Conservation (phyloP, 257 asterid genomes). For the Rauvolfia tetraphylla region DNA sequence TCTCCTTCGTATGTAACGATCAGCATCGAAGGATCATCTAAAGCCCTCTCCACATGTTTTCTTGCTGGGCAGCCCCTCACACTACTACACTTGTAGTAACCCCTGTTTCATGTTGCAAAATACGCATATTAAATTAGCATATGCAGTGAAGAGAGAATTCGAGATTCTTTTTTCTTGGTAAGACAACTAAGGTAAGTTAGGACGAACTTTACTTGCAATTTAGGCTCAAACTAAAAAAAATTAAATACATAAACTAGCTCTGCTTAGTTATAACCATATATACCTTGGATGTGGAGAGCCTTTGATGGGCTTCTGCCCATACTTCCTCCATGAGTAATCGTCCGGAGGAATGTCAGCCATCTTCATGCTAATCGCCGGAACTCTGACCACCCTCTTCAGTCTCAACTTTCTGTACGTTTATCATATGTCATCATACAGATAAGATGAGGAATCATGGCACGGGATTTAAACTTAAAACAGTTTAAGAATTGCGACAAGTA, state of each 20-base stretch:
- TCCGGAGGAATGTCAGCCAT: slow-evolving; percentile 92
- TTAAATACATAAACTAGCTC: no score
- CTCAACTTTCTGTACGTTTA: slow-evolving; percentile 46
- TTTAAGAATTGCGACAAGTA: neutral
- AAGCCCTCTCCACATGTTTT: slow-evolving; percentile 87
- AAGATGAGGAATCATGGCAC: neutral
- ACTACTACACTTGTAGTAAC: slow-evolving; percentile 94
- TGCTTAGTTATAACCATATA: no score
- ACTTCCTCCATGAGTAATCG: slow-evolving; percentile 96
- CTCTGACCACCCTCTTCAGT: slow-evolving; percentile 61
- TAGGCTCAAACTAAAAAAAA: no score
- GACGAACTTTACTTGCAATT: neutral
- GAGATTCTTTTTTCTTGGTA: no score
- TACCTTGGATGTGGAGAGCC: slow-evolving; percentile 99
- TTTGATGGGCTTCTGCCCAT: slow-evolving; percentile 96
- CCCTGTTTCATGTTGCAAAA: slow-evolving; percentile 39
- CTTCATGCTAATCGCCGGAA: slow-evolving; percentile 95
- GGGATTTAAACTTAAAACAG: slow-evolving; percentile 1
- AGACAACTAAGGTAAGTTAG: no score
- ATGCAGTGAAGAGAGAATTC: neutral
- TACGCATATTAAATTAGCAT: neutral
- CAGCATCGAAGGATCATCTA: slow-evolving; percentile 80
- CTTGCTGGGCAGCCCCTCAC: slow-evolving; percentile 94
- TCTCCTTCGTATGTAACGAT: slow-evolving; percentile 90
- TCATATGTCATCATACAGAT: neutral